Percentiles rank a stretch among this genome's conserved stretches.
phyloP scores from a whole-genome alignment of 805 yeast species.

The Candida loeiensis region DNA sequence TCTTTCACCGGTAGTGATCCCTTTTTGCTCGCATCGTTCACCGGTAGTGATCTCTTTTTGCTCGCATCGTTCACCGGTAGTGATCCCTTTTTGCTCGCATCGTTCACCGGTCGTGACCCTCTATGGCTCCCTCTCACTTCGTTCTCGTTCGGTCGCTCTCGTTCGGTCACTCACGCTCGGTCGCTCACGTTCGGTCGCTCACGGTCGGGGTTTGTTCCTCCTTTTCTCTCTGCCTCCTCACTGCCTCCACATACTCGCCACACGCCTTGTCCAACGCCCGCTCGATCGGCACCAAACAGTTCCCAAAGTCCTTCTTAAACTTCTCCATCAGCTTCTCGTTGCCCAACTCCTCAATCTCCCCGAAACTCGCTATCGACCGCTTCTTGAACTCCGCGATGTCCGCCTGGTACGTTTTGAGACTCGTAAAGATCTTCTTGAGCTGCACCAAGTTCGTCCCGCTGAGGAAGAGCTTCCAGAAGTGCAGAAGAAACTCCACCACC shows the following conservation, averaged over 20 bases:
- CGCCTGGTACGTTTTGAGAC: constrained; percentile 33
- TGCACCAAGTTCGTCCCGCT: constrained; percentile 36
- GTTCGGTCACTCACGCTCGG: too few species aligned
- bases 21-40: too few species aligned
- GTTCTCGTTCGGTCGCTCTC: too few species aligned
- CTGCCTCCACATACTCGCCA: constrained; percentile 33
- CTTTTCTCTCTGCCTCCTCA: constrained; percentile 8
- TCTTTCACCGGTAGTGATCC: too few species aligned
- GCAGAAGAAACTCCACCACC: constrained; percentile 40
- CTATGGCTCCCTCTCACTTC: too few species aligned
- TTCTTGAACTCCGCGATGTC: constrained; percentile 27
- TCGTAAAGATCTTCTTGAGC: constrained; percentile 35
- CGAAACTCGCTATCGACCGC: constrained; percentile 15
- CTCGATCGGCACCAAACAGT: constrained; percentile 30
- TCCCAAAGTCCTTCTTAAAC: constrained; percentile 28
- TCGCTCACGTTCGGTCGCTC: too few species aligned
- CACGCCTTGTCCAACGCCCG: constrained; percentile 33
- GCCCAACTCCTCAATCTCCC: constrained; percentile 16
- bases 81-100: too few species aligned
- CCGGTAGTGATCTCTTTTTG: too few species aligned
- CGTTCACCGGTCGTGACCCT: too few species aligned
- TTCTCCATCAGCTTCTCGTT: constrained; percentile 34
- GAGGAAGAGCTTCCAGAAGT: constrained; percentile 40
- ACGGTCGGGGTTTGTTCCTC: too few species aligned
- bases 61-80: too few species aligned